Evolutionary conservation across 2,329 filamentous ascomycete genomes (phyloP), one percentile per base, ranked within the genome.

Genomic region (Botrytis porri): DNA sequence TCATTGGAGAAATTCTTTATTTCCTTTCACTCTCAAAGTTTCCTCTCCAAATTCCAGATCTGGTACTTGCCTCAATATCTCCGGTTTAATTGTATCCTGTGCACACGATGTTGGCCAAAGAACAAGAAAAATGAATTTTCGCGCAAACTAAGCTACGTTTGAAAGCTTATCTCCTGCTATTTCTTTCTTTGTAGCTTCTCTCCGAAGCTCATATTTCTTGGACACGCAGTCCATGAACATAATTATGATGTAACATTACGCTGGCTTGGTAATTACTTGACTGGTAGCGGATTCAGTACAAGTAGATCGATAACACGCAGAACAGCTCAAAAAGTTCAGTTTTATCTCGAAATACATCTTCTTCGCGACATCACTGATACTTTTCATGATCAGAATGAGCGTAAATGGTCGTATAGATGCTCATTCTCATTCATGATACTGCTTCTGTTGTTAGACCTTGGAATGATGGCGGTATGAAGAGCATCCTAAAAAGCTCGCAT

Each of bases 311-410:
- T n/a, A 10, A n/a, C 14, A 25, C 2, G 48, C 5, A 51, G 10
- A 51, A 5, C 12, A n/a, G 48, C 5, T n/a, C 25, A 51, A n/a
- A 5, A 51, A 51, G 48, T 5, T n/a, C 25, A 51, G 25, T 6
- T 12, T 3, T 22, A 51, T 51, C 22, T 51, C 5, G 10, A n/a
- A 51, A 2, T 25, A 51, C 22, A 16, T n/a, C 25, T 51, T 7
- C 1, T 1, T 51, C 48, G 5, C 48, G 16, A n/a, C 3, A n/a
- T n/a, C 2, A 51, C 25, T 51, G 10, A 51, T n/a, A n/a, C 1
- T 2, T 51, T n/a, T 1, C 48, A 6, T 22, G 25, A n/a, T 5
- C n/a, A n/a, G n/a, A n/a, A 14, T 51, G 0, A 2, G 12, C 5
- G 25, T 14, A 12, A 51, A n/a, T n/a, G 12, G 10, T 51, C 25